These are phyloP conservation scores for Dalbergia cultrata DNA, from an alignment of 306 rosid genomes.

Conservation along the genomic window DNA sequence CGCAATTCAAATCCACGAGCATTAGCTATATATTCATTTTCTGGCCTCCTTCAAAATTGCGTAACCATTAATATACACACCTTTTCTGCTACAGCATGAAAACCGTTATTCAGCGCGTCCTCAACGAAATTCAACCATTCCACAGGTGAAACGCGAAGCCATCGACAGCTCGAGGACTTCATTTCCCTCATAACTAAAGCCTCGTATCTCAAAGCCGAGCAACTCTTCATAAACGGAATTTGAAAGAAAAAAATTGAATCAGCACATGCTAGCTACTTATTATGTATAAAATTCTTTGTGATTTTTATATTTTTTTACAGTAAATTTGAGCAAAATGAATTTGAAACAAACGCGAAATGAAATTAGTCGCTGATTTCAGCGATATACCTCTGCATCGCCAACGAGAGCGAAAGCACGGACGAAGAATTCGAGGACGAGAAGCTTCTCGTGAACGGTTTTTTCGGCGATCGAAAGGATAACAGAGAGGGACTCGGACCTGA, in stretches of 20 bases:
- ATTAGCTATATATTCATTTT: not conserved
- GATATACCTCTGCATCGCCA: constrained; percentile 73
- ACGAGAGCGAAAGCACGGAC: constrained; percentile 75
- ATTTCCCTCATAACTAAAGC: constrained; percentile 73
- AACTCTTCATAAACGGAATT: constrained; percentile 64
- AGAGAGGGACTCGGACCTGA: constrained; percentile 64
- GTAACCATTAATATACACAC: constrained; percentile 32
- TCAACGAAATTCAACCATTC: constrained; percentile 81
- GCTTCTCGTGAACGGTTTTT: constrained; percentile 69
- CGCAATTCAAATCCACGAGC: not conserved
- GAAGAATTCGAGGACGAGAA: constrained; percentile 73
- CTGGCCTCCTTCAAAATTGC: not conserved
- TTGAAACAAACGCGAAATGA: not conserved
- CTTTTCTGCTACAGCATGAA: constrained; percentile 65
- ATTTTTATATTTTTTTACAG: not conserved
- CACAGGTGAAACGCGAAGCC: constrained; percentile 66
- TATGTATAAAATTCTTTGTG: not conserved
- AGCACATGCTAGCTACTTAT: not conserved
- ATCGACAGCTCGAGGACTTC: constrained; percentile 57
- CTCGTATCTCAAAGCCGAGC: constrained; percentile 91
- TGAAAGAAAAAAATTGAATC: not conserved
- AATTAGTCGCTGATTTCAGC: not conserved
- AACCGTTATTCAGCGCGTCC: constrained; percentile 67
- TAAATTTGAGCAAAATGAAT: not conserved
- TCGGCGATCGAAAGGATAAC: constrained; percentile 54